A percentile compares a stretch with the other conserved stretches of the same genome.
phyloP scores from a whole-genome alignment of 805 yeast species.

The Ogataea henricii region DNA sequence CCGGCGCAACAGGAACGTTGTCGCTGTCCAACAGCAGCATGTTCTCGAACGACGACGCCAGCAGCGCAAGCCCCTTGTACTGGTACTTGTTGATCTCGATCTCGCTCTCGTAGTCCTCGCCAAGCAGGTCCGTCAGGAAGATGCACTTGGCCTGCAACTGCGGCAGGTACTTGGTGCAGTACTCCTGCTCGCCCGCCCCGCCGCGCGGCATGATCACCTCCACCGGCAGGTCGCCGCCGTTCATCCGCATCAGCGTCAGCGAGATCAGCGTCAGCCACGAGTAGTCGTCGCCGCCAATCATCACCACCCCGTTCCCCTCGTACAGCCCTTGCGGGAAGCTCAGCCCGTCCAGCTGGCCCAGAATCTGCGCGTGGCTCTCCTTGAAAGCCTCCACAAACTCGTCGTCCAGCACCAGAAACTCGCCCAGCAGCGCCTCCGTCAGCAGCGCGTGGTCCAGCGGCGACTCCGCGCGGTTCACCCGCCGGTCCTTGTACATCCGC shows the following conservation, averaged over 20 bases:
- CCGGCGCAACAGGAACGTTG: constrained; percentile 49
- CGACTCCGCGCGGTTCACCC: constrained; percentile 12
- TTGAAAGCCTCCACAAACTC: constrained; percentile 45
- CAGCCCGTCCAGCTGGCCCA: constrained; percentile 42
- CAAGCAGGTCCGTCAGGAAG: constrained; percentile 40
- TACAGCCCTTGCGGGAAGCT: constrained; percentile 38
- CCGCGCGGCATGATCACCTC: constrained; percentile 42
- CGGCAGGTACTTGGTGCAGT: constrained; percentile 43
- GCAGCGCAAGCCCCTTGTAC: constrained; percentile 40
- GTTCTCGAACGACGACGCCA: constrained; percentile 50
- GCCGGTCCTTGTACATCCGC: constrained; percentile 15
- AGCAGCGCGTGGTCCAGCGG: constrained; percentile 16
- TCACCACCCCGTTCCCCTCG: constrained; percentile 56
- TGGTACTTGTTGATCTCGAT: constrained; percentile 36
- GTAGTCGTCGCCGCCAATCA: constrained; percentile 61
- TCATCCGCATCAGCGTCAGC: constrained; percentile 45
- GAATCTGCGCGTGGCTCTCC: constrained; percentile 45
- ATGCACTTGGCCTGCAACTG: constrained; percentile 43
- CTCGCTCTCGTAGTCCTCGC: constrained; percentile 29
- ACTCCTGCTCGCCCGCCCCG: constrained; percentile 39
- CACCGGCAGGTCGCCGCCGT: constrained; percentile 50
- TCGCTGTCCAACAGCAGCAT: constrained; percentile 49
- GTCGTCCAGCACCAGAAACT: constrained; percentile 42
- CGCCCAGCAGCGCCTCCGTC: constrained; percentile 18
- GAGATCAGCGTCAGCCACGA: constrained; percentile 53